A percentile compares a stretch with the other conserved stretches of the same genome.
Conservation (phyloP, 768 basidiomycete species). For the Polyporus arcularius region DNA sequence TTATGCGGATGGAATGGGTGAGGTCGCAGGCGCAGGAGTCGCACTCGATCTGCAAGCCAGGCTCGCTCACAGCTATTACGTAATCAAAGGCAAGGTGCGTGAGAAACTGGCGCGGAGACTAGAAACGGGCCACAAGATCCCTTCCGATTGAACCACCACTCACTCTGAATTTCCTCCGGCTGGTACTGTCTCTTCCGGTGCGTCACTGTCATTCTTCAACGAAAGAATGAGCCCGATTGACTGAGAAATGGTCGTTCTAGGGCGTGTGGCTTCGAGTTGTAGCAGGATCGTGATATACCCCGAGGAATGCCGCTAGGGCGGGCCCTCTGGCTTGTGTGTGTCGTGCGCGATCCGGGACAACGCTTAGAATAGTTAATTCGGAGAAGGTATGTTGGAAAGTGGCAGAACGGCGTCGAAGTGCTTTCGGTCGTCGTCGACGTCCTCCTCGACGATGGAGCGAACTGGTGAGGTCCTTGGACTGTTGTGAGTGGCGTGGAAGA, state of each 20-base stretch:
- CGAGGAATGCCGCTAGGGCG: conserved; percentile 4
- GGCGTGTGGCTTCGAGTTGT: not conserved
- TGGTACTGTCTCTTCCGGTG: conserved; percentile 35
- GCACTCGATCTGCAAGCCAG: conserved; percentile 81
- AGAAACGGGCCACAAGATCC: conserved; percentile 16
- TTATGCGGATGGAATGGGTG: conserved; percentile 95
- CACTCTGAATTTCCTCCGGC: conserved; percentile 36
- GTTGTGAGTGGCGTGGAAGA: not conserved
- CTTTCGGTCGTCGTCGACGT: not conserved
- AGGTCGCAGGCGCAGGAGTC: conserved; percentile 85
- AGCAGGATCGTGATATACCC: not conserved
- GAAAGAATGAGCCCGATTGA: conserved; percentile 10
- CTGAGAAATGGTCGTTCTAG: not conserved
- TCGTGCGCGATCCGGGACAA: not conserved
- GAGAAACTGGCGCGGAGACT: conserved; percentile 22
- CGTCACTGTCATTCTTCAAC: conserved; percentile 31
- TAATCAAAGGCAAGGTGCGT: conserved; percentile 26
- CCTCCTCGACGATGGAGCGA: not conserved
- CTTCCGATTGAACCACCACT: conserved; percentile 11
- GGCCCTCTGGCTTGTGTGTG: not conserved
- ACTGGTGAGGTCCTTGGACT: too few relatives aligned
- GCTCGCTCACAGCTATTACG: conserved; percentile 70
- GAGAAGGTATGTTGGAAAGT: not conserved
- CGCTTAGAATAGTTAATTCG: not conserved
- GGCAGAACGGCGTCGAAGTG: not conserved